phyloP scores from a whole-genome alignment of 2,329 filamentous ascomycete species.

The Diplodia seriata region DNA sequence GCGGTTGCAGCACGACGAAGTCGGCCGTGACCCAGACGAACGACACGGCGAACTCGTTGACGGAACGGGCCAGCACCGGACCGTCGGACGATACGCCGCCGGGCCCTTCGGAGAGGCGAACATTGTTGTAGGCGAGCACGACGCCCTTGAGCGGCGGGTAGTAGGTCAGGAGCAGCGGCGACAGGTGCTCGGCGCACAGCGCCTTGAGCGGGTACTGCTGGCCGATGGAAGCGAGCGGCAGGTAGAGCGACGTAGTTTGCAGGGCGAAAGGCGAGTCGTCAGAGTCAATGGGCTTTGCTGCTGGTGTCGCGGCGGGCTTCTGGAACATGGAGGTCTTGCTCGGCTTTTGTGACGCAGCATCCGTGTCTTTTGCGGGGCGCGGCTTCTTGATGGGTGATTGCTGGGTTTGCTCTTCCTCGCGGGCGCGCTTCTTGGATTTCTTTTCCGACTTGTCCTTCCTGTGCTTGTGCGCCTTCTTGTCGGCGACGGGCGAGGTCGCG shows the following conservation, averaged over 20 bases:
- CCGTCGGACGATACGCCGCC: not conserved
- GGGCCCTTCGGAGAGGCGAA: constrained; percentile 67
- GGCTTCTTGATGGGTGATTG: constrained; percentile 31
- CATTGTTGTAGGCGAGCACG: constrained; percentile 75
- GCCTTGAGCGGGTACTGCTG: constrained; percentile 74
- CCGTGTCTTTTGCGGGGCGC: constrained; percentile 18
- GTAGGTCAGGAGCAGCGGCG: constrained; percentile 77
- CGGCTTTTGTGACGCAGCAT: not conserved
- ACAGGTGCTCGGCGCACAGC: constrained; percentile 75
- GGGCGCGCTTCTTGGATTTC: constrained; percentile 41
- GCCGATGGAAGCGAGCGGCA: constrained; percentile 74
- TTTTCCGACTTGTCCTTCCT: constrained; percentile 44
- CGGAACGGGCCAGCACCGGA: constrained; percentile 33
- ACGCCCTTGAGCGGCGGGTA: constrained; percentile 75
- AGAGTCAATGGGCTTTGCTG: not conserved
- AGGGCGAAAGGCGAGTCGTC: constrained; percentile 67
- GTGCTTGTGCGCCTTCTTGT: constrained; percentile 52
- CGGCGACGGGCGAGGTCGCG: constrained; percentile 36
- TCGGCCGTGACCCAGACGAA: constrained; percentile 91
- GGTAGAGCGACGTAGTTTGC: constrained; percentile 81
- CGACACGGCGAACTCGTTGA: constrained; percentile 78
- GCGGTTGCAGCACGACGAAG: constrained; percentile 81
- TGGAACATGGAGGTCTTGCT: constrained; percentile 6
- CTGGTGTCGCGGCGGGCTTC: not conserved
- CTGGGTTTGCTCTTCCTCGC: constrained; percentile 32